Percentiles rank a stretch among this genome's conserved stretches.
Conservation (phyloP, 73 alveolate species). For the Blepharisma stoltei region DNA sequence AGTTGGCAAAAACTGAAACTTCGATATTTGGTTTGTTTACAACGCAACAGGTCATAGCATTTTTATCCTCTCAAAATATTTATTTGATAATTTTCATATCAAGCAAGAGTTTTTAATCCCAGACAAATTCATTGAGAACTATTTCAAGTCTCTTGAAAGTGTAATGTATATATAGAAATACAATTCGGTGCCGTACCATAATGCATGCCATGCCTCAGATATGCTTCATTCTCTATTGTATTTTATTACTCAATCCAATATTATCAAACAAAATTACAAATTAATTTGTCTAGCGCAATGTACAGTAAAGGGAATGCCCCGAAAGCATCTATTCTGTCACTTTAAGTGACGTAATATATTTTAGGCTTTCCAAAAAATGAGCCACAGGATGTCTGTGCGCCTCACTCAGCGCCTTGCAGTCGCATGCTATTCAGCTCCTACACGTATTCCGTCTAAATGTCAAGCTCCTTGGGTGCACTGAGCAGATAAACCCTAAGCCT, state of each 20-base stretch:
- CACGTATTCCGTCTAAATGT: too few species aligned
- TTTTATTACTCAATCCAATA: background rate
- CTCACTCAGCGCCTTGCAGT: too few species aligned
- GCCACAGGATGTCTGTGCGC: too few species aligned
- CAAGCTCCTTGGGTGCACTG: too few species aligned
- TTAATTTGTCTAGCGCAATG: too few species aligned
- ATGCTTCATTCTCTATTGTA: background rate
- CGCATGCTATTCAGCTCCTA: too few species aligned
- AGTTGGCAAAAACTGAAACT: constrained; percentile 36
- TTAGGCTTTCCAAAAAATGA: too few species aligned
- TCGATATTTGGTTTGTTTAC: constrained; percentile 23
- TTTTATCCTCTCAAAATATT: background rate
- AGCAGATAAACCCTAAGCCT: too few species aligned
- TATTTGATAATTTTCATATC: constrained; percentile 15
- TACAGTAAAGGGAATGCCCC: too few species aligned
- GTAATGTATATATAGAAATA: constrained; percentile 6
- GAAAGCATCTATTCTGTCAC: too few species aligned
- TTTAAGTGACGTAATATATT: too few species aligned
- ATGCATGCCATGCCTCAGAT: constrained; percentile 28
- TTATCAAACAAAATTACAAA: background rate
- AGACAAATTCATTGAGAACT: background rate
- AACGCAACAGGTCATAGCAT: constrained; percentile 15
- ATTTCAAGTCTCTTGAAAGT: background rate
- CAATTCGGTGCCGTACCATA: constrained; percentile 9
- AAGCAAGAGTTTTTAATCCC: background rate